phyloP scores from a whole-genome alignment of 176 grass and related monocot genomes.

The Areca catechu region DNA sequence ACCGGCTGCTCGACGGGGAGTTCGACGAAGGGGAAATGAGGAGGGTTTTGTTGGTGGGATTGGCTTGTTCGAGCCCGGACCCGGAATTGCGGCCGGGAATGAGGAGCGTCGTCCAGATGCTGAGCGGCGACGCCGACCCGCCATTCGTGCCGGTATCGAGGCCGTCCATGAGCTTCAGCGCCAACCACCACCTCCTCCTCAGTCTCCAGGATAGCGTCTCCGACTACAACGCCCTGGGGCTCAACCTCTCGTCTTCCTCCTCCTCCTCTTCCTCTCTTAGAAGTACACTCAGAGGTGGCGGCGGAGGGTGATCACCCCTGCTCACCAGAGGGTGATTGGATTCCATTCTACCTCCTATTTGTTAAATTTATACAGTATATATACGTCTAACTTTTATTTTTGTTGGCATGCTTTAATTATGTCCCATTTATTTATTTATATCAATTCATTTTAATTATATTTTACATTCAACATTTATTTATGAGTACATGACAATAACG shows the following conservation, averaged over 20 bases:
- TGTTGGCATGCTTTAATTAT: no score
- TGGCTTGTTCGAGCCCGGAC: slow-evolving; percentile 81
- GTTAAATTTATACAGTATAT: no score
- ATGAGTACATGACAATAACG: no score
- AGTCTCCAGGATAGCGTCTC: slow-evolving; percentile 93
- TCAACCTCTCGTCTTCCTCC: slow-evolving; percentile 34
- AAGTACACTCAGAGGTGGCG: slow-evolving; percentile 48
- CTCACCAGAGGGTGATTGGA: no score
- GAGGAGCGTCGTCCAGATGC: slow-evolving; percentile 76
- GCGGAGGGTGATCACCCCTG: slow-evolving; percentile 3
- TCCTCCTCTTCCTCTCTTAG: slow-evolving; percentile 48
- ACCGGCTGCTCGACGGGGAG: slow-evolving; percentile 35
- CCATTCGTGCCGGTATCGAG: slow-evolving; percentile 67
- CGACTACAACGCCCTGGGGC: slow-evolving; percentile 75
- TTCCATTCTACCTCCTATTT: no score
- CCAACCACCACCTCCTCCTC: slow-evolving; percentile 71
- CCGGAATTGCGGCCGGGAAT: slow-evolving; percentile 53
- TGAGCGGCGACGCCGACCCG: slow-evolving; percentile 67
- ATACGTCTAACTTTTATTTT: no score
- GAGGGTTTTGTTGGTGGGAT: slow-evolving; percentile 44
- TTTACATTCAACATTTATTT: no score
- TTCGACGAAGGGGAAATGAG: slow-evolving; percentile 67
- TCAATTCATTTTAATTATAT: no score
- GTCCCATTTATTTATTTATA: no score
- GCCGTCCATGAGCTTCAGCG: slow-evolving; percentile 78